phyloP scores from a whole-genome alignment of 2,329 filamentous ascomycete genomes.

The Furcasterigmium furcatum region DNA sequence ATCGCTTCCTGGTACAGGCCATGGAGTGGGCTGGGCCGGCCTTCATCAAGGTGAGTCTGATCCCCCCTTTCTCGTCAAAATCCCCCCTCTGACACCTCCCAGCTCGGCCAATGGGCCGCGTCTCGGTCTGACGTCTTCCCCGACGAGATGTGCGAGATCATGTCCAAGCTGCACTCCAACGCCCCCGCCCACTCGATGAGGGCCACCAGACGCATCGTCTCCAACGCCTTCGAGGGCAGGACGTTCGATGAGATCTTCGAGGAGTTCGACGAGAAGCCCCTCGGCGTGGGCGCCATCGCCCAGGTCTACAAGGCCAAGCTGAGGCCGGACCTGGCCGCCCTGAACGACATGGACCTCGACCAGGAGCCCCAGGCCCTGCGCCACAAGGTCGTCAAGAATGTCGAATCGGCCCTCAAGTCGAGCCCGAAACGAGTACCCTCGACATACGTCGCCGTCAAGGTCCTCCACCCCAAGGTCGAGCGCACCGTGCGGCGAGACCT shows the following conservation, averaged over 20 bases:
- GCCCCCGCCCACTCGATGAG: conserved; percentile 86
- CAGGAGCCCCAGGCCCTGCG: conserved; percentile 50
- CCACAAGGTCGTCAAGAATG: conserved; percentile 72
- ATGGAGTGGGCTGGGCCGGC: conserved; percentile 95
- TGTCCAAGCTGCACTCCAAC: conserved; percentile 94
- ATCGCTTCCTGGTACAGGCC: conserved; percentile 75
- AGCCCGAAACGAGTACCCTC: conserved; percentile 83
- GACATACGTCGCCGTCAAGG: conserved; percentile 91
- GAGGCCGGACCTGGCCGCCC: conserved; percentile 70
- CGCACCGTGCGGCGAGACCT: conserved; percentile 86
- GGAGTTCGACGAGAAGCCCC: conserved; percentile 84
- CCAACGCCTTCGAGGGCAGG: conserved; percentile 76
- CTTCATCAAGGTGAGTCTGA: conserved; percentile 78
- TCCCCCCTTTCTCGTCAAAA: background rate
- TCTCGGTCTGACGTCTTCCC: conserved; percentile 97
- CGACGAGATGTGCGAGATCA: conserved; percentile 82
- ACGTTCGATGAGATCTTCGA: conserved; percentile 90
- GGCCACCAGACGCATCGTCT: conserved; percentile 75
- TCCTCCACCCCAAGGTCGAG: conserved; percentile 89
- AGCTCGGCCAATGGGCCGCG: conserved; percentile 97
- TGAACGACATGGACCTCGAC: conserved; percentile 54
- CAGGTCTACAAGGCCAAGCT: conserved; percentile 97
- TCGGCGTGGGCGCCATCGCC: conserved; percentile 94
- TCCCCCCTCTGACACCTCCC: conserved; percentile 1
- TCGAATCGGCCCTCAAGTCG: conserved; percentile 84